phyloP scores from a whole-genome alignment of 371 early-diverging fungal species.

The Entomophthora muscae region DNA sequence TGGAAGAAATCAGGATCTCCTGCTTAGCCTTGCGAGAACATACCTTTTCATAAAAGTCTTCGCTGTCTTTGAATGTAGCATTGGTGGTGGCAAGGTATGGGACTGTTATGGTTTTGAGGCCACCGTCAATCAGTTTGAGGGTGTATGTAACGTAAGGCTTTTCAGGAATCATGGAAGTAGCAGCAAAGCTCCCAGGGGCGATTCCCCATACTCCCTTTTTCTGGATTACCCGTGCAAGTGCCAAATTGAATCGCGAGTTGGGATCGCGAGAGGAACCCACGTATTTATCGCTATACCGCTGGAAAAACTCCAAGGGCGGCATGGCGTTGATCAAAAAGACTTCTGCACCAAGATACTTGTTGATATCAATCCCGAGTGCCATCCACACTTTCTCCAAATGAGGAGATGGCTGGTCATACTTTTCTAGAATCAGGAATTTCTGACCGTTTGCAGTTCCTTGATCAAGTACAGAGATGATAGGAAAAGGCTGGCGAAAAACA shows the following conservation, averaged over 20 bases:
- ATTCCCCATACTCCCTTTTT: not conserved
- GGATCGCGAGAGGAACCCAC: constrained; percentile 6
- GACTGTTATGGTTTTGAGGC: not conserved
- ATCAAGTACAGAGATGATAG: not conserved
- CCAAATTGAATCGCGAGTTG: not conserved
- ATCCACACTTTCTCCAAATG: not conserved
- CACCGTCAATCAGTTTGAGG: not conserved
- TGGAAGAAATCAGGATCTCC: no score
- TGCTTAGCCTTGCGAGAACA: not conserved
- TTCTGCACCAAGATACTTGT: not conserved
- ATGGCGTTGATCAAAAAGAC: constrained; percentile 4
- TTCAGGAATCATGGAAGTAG: not conserved
- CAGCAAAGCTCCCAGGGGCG: constrained; percentile 4
- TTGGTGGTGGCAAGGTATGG: not conserved
- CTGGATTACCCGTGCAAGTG: not conserved
- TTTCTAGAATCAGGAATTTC: not conserved
- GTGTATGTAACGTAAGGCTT: not conserved
- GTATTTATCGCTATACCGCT: not conserved
- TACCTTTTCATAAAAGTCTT: not conserved
- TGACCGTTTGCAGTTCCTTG: not conserved
- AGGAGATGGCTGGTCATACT: not conserved
- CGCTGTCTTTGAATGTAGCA: not conserved
- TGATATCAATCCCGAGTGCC: not conserved
- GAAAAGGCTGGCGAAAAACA: constrained; percentile 5
- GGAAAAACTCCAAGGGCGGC: not conserved